Evolutionary conservation across 495 filamentous ascomycete genomes (phyloP).

Genomic region (Platismatia glauca): DNA sequence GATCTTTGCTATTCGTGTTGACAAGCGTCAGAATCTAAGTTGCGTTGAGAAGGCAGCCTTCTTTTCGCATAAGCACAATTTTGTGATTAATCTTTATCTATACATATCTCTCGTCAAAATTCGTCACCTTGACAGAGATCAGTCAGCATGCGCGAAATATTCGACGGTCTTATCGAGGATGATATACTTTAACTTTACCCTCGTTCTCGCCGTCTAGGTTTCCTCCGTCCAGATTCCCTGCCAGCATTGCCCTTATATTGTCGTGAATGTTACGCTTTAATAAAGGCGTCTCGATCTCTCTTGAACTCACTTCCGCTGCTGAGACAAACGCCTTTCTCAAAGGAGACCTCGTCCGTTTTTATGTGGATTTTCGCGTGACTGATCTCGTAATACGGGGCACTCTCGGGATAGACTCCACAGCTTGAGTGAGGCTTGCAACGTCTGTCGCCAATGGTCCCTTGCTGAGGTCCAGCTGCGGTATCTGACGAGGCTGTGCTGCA

Average conservation of each 20-base stretch:
- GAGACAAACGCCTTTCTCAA: background rate
- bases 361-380: background rate
- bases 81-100: background rate
- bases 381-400: conserved; percentile 9
- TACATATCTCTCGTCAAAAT: background rate
- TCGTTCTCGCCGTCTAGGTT: background rate
- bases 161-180: background rate
- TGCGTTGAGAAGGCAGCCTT: background rate
- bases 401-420: background rate
- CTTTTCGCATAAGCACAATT: background rate
- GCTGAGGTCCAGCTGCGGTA: background rate
- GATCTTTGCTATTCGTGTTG: background rate
- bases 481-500: background rate
- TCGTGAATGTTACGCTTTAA: background rate
- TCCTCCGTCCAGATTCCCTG: background rate
- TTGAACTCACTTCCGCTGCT: background rate
- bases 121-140: background rate
- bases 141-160: background rate
- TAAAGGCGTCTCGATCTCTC: background rate
- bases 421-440: background rate
- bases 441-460: background rate
- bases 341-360: background rate
- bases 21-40: background rate
- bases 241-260: background rate
- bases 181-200: background rate